Evolutionary conservation across 768 basidiomycete genomes (phyloP), one percentile per base, ranked within the genome.

Genomic region (Suillus alpinus): DNA sequence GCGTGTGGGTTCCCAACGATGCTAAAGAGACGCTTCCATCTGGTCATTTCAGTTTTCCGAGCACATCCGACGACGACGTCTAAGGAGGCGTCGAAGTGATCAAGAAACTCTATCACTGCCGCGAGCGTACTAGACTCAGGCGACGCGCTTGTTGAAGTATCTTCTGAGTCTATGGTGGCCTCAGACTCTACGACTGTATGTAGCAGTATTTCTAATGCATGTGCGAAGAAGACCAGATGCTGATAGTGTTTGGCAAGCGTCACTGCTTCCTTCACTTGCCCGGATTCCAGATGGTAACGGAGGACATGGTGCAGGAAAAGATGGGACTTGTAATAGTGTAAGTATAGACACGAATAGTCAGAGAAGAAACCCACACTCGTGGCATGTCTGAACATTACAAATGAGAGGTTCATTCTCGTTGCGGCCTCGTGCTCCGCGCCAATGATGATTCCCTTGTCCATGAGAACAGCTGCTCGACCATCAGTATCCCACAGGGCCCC

Each of bases 391-490:
- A 96, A 98, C 77, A 95, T 88, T 14, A 90, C 88, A 70, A 97
- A 97, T 2, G 94, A 86, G 9, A 98, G 77, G 59, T 88, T 91
- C 29, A 81, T 76, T 57, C 92, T 83, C 16, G 88, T 81, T 3
- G 86, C 88, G 3, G 86, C 84, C 72, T 99, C 96, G 60, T 95
- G 86, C 65, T 98, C 95, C 31, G 91, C 92, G 8, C 96, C 96
- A 66, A 98, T 95, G 64, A 99, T 94, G 65, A 99, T 97, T 1
- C 95, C 96, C 70, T 98, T 99, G 73, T 98, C 95, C 95, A 98
- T 98, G 29, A 99, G 82, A 7, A 95, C 94, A 60, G 96, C 96
- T 98, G 16, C 18, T 55, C 18, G 36, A 67, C 37, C 50, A 53
- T 32, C 43, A 26, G 18, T 6, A 46, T 47, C 67, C 23, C 66